A percentile compares a stretch with the other conserved stretches of the same genome.
Evolutionary conservation across 2,329 filamentous ascomycete species (phyloP).

Genomic region (Hypocrella siamensis): DNA sequence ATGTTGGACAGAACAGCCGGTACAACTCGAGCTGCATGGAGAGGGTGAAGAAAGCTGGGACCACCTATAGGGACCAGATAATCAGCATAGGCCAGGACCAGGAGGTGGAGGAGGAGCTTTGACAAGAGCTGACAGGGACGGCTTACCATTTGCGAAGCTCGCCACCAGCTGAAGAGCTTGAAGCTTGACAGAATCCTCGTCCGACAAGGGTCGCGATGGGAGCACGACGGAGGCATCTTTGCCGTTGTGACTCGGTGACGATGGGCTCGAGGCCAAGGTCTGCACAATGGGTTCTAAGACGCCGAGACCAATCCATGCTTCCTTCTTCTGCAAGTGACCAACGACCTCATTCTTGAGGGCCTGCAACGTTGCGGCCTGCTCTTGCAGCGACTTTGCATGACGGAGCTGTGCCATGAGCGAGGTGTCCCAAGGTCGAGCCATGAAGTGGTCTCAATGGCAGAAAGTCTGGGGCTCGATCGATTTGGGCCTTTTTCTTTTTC

Average conservation of each 20-base stretch:
- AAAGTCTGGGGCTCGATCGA: slow-evolving; percentile 3
- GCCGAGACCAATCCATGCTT: slow-evolving; percentile 57
- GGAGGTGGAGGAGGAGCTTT: too few species aligned
- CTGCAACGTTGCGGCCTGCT: slow-evolving; percentile 47
- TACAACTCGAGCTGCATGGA: slow-evolving; percentile 54
- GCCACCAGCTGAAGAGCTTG: slow-evolving; percentile 76
- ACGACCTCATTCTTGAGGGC: slow-evolving; percentile 78
- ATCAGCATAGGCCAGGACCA: too few species aligned
- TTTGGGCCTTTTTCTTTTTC: slow-evolving; percentile 1
- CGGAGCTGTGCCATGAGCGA: slow-evolving; percentile 42
- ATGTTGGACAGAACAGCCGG: slow-evolving; percentile 54
- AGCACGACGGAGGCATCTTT: slow-evolving; percentile 20
- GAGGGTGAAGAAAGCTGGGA: slow-evolving; percentile 58
- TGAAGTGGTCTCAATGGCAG: slow-evolving; percentile 14
- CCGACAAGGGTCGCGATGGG: slow-evolving; percentile 26
- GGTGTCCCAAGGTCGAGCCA: slow-evolving; percentile 37
- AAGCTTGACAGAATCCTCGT: slow-evolving; percentile 53
- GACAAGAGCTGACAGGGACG: not conserved
- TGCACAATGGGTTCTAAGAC: slow-evolving; percentile 43
- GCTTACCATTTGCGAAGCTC: slow-evolving; percentile 67
- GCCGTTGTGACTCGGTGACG: slow-evolving; percentile 18
- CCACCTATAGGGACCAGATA: slow-evolving; percentile 48
- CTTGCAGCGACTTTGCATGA: slow-evolving; percentile 31
- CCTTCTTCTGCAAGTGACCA: slow-evolving; percentile 77
- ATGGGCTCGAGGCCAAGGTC: slow-evolving; percentile 23